Evolutionary conservation across 1,284 basidiomycete genomes (phyloP), one percentile per base, ranked within the genome.

Genomic region (Ceratobasidium sp.): DNA sequence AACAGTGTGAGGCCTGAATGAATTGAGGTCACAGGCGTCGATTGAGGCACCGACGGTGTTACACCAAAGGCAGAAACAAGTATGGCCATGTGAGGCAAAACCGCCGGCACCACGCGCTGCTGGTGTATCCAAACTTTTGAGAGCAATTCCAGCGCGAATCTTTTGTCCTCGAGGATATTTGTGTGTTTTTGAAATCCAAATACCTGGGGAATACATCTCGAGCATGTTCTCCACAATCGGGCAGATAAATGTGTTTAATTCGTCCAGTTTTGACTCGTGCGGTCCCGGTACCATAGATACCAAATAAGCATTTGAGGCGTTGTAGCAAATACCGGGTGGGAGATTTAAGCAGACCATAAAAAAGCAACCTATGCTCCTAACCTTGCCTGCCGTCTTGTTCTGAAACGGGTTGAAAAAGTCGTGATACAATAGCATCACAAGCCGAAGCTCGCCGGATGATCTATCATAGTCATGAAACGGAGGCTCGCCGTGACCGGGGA

Each of bases 251-350:
- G 83, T 80, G 73, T 86, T 86, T 9, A 86, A 79, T 0, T 59
- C 25, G 1, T 81, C 81, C 0, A 81, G 64, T 40, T 78, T 78
- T 1, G 86, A 85, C 75, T 86, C 83, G 9, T 80, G 77, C 2
- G 83, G 85, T 7, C 84, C 84, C 15, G 86, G 86, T 19, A 86
- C 82, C 56, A 85, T 80, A 1, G 82, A 82, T 17, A 80, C 74
- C 3, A 79, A 40, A 52, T 61, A 77, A 19, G 80, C 73, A 43
- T 81, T 22, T n/a, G n/a, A n/a, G n/a, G n/a, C n/a, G n/a, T n/a
- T n/a, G n/a, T n/a, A n/a, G n/a, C n/a, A n/a, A n/a, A 78, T 13
- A 4, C 64, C 56, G 29, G 75, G 59, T 9, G 76, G 80, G 32
- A 81, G 76, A 46, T 79, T 79, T 11, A 70, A 57, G 25, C 59